Evolutionary conservation across 257 asterid genomes (phyloP).

Genomic region (Capsicum pubescens): DNA sequence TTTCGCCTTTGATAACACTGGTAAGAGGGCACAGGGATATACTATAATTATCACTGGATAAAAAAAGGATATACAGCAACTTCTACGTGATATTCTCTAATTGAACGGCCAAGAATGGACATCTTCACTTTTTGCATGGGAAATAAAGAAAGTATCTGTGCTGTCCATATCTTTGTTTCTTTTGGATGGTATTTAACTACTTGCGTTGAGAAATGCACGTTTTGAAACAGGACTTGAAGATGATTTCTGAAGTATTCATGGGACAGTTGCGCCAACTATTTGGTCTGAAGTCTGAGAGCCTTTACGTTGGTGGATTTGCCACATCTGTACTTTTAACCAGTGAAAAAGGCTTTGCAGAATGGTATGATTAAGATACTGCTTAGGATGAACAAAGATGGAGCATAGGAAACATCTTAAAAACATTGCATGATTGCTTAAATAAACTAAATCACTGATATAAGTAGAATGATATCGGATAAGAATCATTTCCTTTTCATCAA

Average conservation of each 20-base stretch:
- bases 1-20: neutral
- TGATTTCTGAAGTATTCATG: constrained; percentile 71
- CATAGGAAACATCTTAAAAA: constrained; percentile 22
- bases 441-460: neutral
- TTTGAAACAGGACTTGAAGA: constrained; percentile 70
- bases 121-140: neutral
- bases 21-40: constrained; percentile 14
- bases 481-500: constrained; percentile 2
- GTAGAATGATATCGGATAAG: neutral
- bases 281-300: constrained; percentile 77
- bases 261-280: constrained; percentile 95
- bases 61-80: neutral
- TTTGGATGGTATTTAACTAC: constrained; percentile 16
- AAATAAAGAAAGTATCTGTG: neutral
- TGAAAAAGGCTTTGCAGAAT: constrained; percentile 85
- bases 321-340: constrained; percentile 63
- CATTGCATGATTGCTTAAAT: neutral
- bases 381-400: constrained; percentile 24
- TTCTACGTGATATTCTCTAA: neutral
- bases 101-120: neutral
- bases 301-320: constrained; percentile 59
- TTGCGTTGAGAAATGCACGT: constrained; percentile 33
- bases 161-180: constrained; percentile 15
- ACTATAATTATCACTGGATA: neutral
- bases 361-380: constrained; percentile 70